Evolutionary conservation across 2,329 filamentous ascomycete genomes (phyloP).

Genomic region (Juglanconis sp.): DNA sequence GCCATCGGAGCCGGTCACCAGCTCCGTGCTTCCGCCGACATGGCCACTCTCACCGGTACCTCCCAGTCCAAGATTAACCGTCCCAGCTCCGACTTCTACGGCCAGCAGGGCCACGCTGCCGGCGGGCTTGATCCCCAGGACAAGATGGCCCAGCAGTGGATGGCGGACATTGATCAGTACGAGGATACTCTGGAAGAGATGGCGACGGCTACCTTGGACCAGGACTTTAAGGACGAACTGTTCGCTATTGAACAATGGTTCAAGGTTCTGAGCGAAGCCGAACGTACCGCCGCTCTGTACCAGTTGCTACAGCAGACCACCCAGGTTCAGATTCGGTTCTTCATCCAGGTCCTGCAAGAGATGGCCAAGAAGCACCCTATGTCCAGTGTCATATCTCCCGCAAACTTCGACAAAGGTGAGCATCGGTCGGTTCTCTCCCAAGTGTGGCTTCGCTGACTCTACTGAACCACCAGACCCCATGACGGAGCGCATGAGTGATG

Average conservation of each 20-base stretch:
- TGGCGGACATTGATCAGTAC: conserved; percentile 97
- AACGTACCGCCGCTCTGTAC: conserved; percentile 92
- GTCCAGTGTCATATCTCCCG: conserved; percentile 89
- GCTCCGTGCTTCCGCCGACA: conserved; percentile 92
- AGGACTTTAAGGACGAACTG: conserved; percentile 99
- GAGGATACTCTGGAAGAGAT: conserved; percentile 99
- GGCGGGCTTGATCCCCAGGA: conserved; percentile 80
- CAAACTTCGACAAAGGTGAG: conserved; percentile 93
- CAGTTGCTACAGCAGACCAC: conserved; percentile 96
- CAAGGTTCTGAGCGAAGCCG: conserved; percentile 91
- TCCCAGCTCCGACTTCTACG: conserved; percentile 93
- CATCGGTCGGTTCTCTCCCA: no score
- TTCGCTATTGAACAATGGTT: conserved; percentile 99
- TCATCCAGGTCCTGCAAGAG: conserved; percentile 97
- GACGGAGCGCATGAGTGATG: conserved; percentile 92
- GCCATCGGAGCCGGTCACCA: conserved; percentile 76
- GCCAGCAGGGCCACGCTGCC: conserved; percentile 65
- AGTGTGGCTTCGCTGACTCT: conserved; percentile 1
- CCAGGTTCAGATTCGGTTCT: conserved; percentile 97
- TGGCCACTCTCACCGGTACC: conserved; percentile 74
- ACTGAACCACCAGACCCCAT: conserved; percentile 72
- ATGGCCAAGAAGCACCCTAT: conserved; percentile 99
- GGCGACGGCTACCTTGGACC: conserved; percentile 96
- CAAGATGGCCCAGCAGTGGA: conserved; percentile 96
- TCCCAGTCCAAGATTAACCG: conserved; percentile 73